Base-by-base conservation (phyloP, 1,284 basidiomycete genomes). In the Cerioporus squamosus region DNA sequence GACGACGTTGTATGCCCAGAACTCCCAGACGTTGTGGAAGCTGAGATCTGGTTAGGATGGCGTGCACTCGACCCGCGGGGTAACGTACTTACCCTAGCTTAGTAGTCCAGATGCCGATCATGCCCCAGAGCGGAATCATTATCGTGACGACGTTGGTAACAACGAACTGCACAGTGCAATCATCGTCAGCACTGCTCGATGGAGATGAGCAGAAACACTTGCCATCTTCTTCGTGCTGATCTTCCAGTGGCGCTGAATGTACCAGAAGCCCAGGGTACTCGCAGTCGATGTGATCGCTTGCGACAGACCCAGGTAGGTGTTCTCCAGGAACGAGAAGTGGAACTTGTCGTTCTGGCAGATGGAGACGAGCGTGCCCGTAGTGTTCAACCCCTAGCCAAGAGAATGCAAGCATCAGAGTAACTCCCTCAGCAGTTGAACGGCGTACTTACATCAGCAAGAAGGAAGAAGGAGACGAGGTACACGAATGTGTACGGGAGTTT, bases 11-110 rank as follows among this genome's bases (percentile, higher is more conserved):
- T 92, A 91, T 39, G 83, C 83, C 89, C 90, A 94, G 74, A 93
- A 93, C 68, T 94, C 92, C 91, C 91, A 93, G 23, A 71, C 81
- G 62, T 93, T 91, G 70, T 93, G 91, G 72, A 92, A 93, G 0
- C 88, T 88, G 51, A 23, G 24, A 4, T 7, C n/a, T 5, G 48
- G 55, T 46, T 47, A 10, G 8, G 18, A 22, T 24, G 29, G 20
- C 67, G 55, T 47, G 58, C 24, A 56, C 59, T 36, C 10, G 10
- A 62, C 8, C 17, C 48, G 36, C 5, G 24, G 14, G 66, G 18
- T 45, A 31, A 67, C 78, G 20, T 57, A n/a, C n/a, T n/a, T n/a
- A 87, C 82, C 93, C 93, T 52, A 95, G 75, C 53, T 80, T 86
- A 8, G 76, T 66, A 0, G 92, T 94, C 84, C 91, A 94, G 58